Evolutionary conservation across 305 asterid genomes (phyloP), one percentile per base, ranked within the genome.

Genomic region (Withania somnifera): DNA sequence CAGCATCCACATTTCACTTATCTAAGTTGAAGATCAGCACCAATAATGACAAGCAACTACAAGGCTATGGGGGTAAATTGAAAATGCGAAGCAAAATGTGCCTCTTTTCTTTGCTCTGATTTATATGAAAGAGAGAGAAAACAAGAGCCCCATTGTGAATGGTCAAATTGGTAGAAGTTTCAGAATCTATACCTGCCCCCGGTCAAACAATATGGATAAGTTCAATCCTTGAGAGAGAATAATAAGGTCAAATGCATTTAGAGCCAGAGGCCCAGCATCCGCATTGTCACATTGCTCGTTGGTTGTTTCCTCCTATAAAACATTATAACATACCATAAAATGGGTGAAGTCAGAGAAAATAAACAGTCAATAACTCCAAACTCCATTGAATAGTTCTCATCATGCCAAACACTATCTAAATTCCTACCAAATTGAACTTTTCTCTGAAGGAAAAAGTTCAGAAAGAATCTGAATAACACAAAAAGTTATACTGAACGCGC

Each of bases 201-300:
- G 98, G 64, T 94, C 94, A 78, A 96, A 96, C 84, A 96, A 82
- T 19, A 98, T 86, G 7, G 98, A 89, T 77, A 94, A 96, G 84
- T 96, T 93, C 80, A 96, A 87, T 60, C 99, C 99, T 89, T 96
- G 98, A 84, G 99, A 96, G 53, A 96, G 97, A 87, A 92, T 88
- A 69, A 96, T 96, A 89, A 96, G 87, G 86, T 96, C 99, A 81
- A 96, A 94, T 68, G 99, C 99, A 90, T 94, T 96, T 69, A 96
- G 95, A 84, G 82, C 90, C 87, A 96, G 89, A 81, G 99, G 99
- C 78, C 91, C 96, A 83, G 78, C 88, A 87, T 93, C 93, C 77
- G 92, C 95, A 85, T 87, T 90, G 78, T 85, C 86, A 80, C 87
- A 82, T 83, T 87, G 94, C 89, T 89, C 92, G 32, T 81, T 89